Conservation (phyloP, 2,329 filamentous ascomycete genomes). For the Helotiales sp. region DNA sequence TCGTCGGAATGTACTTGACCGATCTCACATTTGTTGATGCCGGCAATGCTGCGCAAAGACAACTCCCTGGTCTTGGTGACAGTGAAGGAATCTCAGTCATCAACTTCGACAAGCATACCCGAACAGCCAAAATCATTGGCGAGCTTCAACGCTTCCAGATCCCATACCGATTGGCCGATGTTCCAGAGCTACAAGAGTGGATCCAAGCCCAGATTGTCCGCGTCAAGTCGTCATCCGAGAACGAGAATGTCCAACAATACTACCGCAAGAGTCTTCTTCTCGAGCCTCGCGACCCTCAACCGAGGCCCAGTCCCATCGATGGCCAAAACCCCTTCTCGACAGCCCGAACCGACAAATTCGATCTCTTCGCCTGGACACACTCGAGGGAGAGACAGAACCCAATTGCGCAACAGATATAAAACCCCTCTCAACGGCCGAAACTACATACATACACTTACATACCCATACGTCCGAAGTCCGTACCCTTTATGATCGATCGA, state of each 20-base stretch:
- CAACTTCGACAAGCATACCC: conserved; percentile 97
- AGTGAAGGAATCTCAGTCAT: conserved; percentile 78
- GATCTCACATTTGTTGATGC: conserved; percentile 96
- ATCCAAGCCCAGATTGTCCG: conserved; percentile 85
- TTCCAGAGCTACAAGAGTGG: conserved; percentile 93
- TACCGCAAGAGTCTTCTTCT: conserved; percentile 70
- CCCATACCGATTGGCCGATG: conserved; percentile 80
- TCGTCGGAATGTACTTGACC: conserved; percentile 94
- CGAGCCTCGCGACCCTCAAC: conserved; percentile 58
- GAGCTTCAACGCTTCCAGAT: conserved; percentile 97
- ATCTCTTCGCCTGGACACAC: conserved; percentile 57
- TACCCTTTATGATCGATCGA: conserved; percentile 30
- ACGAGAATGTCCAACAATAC: conserved; percentile 67
- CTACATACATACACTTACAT: conserved; percentile 13
- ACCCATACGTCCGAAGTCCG: conserved; percentile 4
- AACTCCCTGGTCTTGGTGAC: conserved; percentile 62
- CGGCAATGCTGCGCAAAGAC: conserved; percentile 85
- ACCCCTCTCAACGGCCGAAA: conserved; percentile 17
- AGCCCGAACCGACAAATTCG: conserved; percentile 54
- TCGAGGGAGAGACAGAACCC: conserved; percentile 39
- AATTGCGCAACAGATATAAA: conserved; percentile 17
- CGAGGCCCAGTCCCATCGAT: conserved; percentile 39
- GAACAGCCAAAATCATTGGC: conserved; percentile 93
- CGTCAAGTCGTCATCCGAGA: conserved; percentile 53
- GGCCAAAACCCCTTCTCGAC: conserved; percentile 30